phyloP scores from a whole-genome alignment of 2,329 filamentous ascomycete species.

The Fusarium chaquense region DNA sequence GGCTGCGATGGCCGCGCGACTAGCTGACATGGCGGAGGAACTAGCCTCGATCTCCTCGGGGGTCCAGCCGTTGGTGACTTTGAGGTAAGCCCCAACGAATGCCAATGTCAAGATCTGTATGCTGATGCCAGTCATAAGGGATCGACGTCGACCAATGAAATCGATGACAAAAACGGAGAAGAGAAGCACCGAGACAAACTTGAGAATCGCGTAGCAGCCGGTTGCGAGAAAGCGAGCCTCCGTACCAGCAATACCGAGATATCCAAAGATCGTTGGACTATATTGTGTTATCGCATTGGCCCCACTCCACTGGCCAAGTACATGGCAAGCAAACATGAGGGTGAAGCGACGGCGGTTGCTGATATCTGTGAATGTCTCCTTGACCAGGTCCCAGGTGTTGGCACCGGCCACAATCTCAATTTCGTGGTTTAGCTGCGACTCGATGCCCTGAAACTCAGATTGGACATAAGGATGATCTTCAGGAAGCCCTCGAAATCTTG shows the following conservation, averaged over 20 bases:
- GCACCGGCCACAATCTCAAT: slow-evolving; percentile 51
- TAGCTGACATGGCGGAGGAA: slow-evolving; percentile 47
- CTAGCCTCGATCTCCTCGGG: slow-evolving; percentile 29
- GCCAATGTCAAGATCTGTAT: slow-evolving; percentile 50
- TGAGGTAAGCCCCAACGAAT: slow-evolving; percentile 50
- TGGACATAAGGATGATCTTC: slow-evolving; percentile 48
- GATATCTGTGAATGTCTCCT: slow-evolving; percentile 50
- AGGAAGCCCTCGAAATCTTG: slow-evolving; percentile 43
- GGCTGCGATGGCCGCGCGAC: slow-evolving; percentile 56
- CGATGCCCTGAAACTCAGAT: slow-evolving; percentile 48
- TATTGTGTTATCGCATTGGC: slow-evolving; percentile 51
- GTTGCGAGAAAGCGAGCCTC: slow-evolving; percentile 47
- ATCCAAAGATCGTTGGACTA: slow-evolving; percentile 48
- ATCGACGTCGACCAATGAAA: slow-evolving; percentile 49
- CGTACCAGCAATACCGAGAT: slow-evolving; percentile 43
- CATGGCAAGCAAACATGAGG: slow-evolving; percentile 49
- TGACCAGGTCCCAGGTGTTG: slow-evolving; percentile 48
- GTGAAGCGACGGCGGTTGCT: slow-evolving; percentile 48
- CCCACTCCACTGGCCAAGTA: slow-evolving; percentile 48
- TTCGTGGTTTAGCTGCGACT: slow-evolving; percentile 51
- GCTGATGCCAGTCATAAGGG: slow-evolving; percentile 51
- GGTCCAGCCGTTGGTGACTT: slow-evolving; percentile 45
- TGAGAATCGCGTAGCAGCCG: slow-evolving; percentile 46
- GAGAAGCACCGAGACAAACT: slow-evolving; percentile 47
- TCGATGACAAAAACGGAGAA: slow-evolving; percentile 50